These are phyloP conservation scores for Usnea hakonensis DNA, from an alignment of 495 filamentous ascomycete species.

Conservation along the genomic window DNA sequence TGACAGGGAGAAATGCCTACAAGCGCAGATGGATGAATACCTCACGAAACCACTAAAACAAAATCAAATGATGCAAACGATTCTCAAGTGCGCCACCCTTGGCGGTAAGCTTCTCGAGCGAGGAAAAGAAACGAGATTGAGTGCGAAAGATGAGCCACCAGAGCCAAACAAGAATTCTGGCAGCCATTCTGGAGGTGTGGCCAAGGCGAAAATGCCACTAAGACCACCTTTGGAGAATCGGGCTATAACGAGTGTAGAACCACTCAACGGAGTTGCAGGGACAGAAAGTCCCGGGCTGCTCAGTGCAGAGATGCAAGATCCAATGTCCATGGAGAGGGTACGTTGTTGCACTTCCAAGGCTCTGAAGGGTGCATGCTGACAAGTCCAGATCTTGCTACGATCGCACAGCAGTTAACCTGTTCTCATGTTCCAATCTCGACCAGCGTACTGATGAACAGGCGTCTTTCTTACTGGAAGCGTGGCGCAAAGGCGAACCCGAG, in stretches of 20 bases:
- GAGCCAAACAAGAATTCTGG: slow-evolving; percentile 14
- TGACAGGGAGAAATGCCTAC: slow-evolving; percentile 95
- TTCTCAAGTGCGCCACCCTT: slow-evolving; percentile 88
- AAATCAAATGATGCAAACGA: slow-evolving; percentile 97
- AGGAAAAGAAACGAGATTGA: slow-evolving; percentile 51
- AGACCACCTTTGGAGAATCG: slow-evolving; percentile 46
- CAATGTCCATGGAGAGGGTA: slow-evolving; percentile 56
- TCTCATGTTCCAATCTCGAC: background rate
- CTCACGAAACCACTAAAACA: slow-evolving; percentile 96
- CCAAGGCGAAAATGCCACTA: slow-evolving; percentile 21
- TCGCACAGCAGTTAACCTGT: slow-evolving; percentile 40
- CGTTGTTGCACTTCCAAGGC: slow-evolving; percentile 31
- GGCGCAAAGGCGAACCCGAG: background rate
- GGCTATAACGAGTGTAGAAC: slow-evolving; percentile 56
- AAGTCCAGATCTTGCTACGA: slow-evolving; percentile 37
- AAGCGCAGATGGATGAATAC: slow-evolving; percentile 99
- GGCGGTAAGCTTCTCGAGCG: slow-evolving; percentile 80
- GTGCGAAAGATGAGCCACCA: slow-evolving; percentile 47
- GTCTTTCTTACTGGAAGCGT: background rate
- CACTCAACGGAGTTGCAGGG: slow-evolving; percentile 39
- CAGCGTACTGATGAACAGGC: background rate
- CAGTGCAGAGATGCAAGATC: slow-evolving; percentile 56
- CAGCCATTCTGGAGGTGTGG: slow-evolving; percentile 8
- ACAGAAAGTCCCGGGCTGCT: slow-evolving; percentile 55
- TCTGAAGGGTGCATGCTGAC: slow-evolving; percentile 29